Conservation (phyloP, 371 early-diverging fungal species). For the Vairimorpha ceranae region DNA sequence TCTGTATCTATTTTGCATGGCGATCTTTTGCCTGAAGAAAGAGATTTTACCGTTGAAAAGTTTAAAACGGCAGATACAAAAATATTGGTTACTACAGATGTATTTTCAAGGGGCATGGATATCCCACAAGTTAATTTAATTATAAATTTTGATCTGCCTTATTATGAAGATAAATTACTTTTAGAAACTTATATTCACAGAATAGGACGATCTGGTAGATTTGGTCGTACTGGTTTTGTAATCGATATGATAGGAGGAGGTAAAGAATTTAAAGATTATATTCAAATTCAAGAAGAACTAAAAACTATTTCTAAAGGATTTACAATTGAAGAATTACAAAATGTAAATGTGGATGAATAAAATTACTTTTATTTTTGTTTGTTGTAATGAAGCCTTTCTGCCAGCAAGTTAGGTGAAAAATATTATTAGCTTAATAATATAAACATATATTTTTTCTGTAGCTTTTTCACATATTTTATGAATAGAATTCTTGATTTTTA, state of each 20-base stretch:
- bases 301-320: constrained; percentile 38
- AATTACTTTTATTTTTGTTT: no score
- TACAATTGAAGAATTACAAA: constrained; percentile 41
- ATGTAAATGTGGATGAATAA: constrained; percentile 4
- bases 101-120: constrained; percentile 63
- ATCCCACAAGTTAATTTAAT: constrained; percentile 80
- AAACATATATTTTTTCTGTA: no score
- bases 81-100: constrained; percentile 67
- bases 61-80: constrained; percentile 81
- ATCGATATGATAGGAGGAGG: constrained; percentile 76
- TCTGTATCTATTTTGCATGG: constrained; percentile 78
- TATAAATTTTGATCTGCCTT: constrained; percentile 88
- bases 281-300: constrained; percentile 31
- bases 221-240: constrained; percentile 95
- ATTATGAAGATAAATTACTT: constrained; percentile 66
- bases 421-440: no score
- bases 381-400: no score
- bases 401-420: no score
- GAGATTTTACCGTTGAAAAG: constrained; percentile 81
- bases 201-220: constrained; percentile 97
- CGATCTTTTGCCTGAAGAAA: constrained; percentile 69
- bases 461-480: no score
- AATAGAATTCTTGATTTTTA: no score
- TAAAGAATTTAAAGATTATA: constrained; percentile 39
- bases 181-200: constrained; percentile 62